phyloP scores from a whole-genome alignment of 768 basidiomycete genomes.

The Boletus coccyginus region DNA sequence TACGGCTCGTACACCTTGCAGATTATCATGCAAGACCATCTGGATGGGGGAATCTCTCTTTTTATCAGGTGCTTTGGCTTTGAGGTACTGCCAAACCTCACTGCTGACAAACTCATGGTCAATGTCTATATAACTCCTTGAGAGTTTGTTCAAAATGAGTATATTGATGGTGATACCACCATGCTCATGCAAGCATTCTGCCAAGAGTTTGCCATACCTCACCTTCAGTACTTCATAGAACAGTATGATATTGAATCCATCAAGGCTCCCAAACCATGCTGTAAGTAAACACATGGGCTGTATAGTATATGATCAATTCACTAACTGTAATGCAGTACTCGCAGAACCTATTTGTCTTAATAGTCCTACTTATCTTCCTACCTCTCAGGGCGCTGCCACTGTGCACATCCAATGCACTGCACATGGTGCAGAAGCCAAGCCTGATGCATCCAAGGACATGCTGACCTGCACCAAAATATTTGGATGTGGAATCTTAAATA shows the following conservation, averaged over 20 bases:
- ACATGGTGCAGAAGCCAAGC: background rate
- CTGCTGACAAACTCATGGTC: background rate
- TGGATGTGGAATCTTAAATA: too few relatives aligned
- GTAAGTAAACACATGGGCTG: background rate
- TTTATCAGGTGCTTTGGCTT: background rate
- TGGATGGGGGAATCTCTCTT: background rate
- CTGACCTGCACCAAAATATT: too few relatives aligned
- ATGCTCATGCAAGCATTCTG: background rate
- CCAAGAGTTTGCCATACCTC: background rate
- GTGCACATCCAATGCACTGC: background rate
- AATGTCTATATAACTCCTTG: background rate
- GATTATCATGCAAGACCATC: background rate
- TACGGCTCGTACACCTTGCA: background rate
- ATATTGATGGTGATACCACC: background rate
- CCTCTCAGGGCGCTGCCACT: background rate
- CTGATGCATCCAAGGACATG: background rate
- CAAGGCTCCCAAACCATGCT: background rate
- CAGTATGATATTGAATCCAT: background rate
- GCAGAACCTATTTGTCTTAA: background rate
- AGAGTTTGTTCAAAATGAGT: background rate
- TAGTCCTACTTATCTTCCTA: background rate
- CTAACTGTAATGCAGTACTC: background rate
- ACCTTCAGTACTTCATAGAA: background rate
- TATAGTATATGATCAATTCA: background rate
- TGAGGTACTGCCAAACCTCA: background rate